Evolutionary conservation across 768 basidiomycete genomes (phyloP).

Genomic region (Cantharellus anzutake): DNA sequence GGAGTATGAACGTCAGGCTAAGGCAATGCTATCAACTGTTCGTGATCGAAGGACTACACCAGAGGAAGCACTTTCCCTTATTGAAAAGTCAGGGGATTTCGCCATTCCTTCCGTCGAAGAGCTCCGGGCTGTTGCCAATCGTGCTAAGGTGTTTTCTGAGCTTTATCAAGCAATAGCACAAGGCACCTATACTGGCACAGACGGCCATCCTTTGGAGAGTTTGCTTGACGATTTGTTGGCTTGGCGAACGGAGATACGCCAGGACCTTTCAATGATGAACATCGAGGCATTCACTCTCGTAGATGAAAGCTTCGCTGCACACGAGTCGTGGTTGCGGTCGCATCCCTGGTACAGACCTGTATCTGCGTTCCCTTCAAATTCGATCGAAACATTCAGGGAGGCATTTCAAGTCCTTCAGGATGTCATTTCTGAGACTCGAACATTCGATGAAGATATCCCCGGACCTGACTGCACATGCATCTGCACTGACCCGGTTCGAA

Average conservation of each 20-base stretch:
- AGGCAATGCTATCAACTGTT: slow-evolving; percentile 45
- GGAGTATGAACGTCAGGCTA: slow-evolving; percentile 66
- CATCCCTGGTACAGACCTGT: slow-evolving; percentile 60
- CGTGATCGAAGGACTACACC: slow-evolving; percentile 36
- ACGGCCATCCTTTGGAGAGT: slow-evolving; percentile 24
- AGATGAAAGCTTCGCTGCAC: slow-evolving; percentile 42
- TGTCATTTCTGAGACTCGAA: slow-evolving; percentile 51
- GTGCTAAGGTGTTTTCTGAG: slow-evolving; percentile 1
- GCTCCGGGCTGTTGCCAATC: slow-evolving; percentile 16
- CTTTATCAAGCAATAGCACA: slow-evolving; percentile 1
- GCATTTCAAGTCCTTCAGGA: slow-evolving; percentile 36
- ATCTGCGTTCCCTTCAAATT: slow-evolving; percentile 7
- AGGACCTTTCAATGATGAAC: slow-evolving; percentile 53
- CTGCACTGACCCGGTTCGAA: slow-evolving; percentile 44
- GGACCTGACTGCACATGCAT: slow-evolving; percentile 80
- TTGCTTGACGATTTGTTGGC: slow-evolving; percentile 52
- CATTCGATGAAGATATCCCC: slow-evolving; percentile 53
- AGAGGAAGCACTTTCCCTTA: slow-evolving; percentile 48
- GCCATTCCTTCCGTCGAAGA: slow-evolving; percentile 45
- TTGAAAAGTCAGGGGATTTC: slow-evolving; percentile 55
- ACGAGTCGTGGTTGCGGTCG: slow-evolving; percentile 52
- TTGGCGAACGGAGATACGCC: slow-evolving; percentile 54
- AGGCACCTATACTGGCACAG: background rate
- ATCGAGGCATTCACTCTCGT: slow-evolving; percentile 57
- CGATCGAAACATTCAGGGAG: background rate